Evolutionary conservation across 2,329 filamentous ascomycete genomes (phyloP).

Genomic region (Coniella vitis): DNA sequence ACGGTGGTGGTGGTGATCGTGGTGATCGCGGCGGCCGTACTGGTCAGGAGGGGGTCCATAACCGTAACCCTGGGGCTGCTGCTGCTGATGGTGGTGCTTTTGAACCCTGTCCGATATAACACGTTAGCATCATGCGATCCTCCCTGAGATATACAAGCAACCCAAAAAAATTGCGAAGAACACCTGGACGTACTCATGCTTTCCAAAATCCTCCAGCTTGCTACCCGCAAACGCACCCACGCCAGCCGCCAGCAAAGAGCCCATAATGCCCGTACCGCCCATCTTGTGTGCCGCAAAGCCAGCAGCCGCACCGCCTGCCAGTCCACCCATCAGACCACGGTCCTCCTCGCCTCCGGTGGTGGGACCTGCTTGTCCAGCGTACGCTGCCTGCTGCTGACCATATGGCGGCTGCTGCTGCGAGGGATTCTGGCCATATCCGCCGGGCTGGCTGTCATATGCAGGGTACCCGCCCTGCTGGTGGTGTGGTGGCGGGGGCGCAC

Average conservation of each 20-base stretch:
- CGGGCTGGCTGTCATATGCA: conserved; percentile 1
- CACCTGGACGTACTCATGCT: conserved; percentile 37
- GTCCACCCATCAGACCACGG: conserved; percentile 48
- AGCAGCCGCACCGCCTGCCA: conserved; percentile 47
- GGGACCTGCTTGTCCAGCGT: not conserved
- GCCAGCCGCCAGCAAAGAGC: conserved; percentile 31
- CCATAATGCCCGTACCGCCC: conserved; percentile 24
- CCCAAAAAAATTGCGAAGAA: too few species aligned
- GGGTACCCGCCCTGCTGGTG: conserved; percentile 1
- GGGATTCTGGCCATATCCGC: not conserved
- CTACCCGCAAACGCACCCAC: conserved; percentile 51
- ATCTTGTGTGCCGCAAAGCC: conserved; percentile 47
- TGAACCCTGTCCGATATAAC: conserved; percentile 1
- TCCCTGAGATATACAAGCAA: not conserved
- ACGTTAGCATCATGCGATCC: not conserved
- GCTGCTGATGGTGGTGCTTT: conserved; percentile 14
- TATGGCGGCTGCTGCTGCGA: not conserved
- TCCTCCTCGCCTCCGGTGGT: conserved; percentile 33
- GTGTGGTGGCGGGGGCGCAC: conserved; percentile 14
- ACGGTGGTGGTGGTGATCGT: conserved; percentile 5
- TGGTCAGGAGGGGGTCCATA: not conserved
- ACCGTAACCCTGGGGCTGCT: not conserved
- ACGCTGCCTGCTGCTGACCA: conserved; percentile 4
- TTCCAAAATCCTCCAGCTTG: conserved; percentile 30
- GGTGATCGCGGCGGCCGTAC: not conserved